Percentiles rank a stretch among this genome's conserved stretches.
These are phyloP conservation scores for Trichoderma virens DNA, from an alignment of 495 filamentous ascomycete species.

Conservation along the genomic window DNA sequence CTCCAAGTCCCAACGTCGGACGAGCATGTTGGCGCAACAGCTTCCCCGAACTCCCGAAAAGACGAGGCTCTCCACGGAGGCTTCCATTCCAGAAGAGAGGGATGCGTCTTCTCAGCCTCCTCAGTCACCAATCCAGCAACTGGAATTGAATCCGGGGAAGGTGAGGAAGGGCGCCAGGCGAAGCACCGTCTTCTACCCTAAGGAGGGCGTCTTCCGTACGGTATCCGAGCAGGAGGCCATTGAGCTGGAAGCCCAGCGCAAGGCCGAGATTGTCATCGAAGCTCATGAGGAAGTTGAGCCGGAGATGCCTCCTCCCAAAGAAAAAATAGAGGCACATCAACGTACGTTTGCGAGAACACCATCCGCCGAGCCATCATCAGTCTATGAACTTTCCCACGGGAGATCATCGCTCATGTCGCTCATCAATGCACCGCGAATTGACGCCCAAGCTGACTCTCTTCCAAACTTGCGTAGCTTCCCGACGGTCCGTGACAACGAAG, in stretches of 20 bases:
- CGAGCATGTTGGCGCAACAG: constrained; percentile 18
- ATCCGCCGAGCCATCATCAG: constrained; percentile 43
- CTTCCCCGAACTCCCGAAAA: constrained; percentile 1
- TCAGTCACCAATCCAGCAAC: not conserved
- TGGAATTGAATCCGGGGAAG: constrained; percentile 21
- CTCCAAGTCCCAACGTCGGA: constrained; percentile 12
- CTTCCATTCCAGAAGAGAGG: not conserved
- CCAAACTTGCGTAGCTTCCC: constrained; percentile 26
- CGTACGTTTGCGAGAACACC: constrained; percentile 36
- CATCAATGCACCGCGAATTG: constrained; percentile 40
- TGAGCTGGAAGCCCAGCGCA: constrained; percentile 17
- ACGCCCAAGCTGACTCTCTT: constrained; percentile 17
- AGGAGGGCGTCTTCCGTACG: constrained; percentile 45
- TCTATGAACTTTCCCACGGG: constrained; percentile 34
- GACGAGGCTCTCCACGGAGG: not conserved
- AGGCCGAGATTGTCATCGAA: constrained; percentile 11
- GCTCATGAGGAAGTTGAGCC: constrained; percentile 1
- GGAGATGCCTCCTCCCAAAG: constrained; percentile 8
- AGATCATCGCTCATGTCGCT: constrained; percentile 48
- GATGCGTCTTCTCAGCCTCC: not conserved
- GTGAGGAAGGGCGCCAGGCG: constrained; percentile 22
- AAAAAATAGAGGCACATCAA: constrained; percentile 19
- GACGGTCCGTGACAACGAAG: constrained; percentile 14
- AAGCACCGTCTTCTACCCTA: constrained; percentile 39
- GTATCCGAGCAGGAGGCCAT: constrained; percentile 37